Evolutionary conservation across 129 eudicot genomes (phyloP).

Genomic region (Helianthus tuberosus): DNA sequence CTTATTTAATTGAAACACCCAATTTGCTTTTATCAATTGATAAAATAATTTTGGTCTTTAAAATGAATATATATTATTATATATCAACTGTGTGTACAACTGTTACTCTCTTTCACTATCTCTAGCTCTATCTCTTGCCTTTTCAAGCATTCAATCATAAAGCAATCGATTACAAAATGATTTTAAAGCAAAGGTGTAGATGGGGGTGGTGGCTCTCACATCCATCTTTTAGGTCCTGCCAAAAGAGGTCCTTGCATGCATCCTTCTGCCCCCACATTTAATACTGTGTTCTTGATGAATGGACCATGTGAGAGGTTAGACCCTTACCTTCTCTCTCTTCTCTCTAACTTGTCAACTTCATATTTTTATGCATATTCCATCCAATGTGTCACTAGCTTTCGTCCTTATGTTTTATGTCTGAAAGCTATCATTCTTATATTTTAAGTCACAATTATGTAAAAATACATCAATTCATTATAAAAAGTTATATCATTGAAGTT

Average conservation of each 20-base stretch:
- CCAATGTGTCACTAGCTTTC: conserved; percentile 20
- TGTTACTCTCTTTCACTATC: neutral
- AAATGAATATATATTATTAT: neutral
- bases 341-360: conserved; percentile 39
- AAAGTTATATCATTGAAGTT: no score
- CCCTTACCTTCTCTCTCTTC: conserved; percentile 8
- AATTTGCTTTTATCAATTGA: neutral
- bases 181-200: conserved; percentile 25
- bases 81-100: neutral
- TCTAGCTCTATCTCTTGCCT: conserved; percentile 10
- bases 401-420: neutral
- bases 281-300: conserved; percentile 40
- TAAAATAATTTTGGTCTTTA: neutral
- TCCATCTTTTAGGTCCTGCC: conserved; percentile 40
- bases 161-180: conserved; percentile 67
- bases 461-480: neutral
- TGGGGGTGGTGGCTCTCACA: conserved; percentile 26
- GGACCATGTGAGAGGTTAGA: conserved; percentile 45
- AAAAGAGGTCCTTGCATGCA: conserved; percentile 35
- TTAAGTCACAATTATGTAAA: neutral
- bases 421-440: neutral
- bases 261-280: conserved; percentile 29
- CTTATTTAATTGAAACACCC: neutral
- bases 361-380: conserved; percentile 15
- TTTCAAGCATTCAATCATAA: conserved; percentile 54